A percentile compares a stretch with the other conserved stretches of the same genome.
Evolutionary conservation across 1,284 basidiomycete species (phyloP).

Genomic region (Naganishia albida): DNA sequence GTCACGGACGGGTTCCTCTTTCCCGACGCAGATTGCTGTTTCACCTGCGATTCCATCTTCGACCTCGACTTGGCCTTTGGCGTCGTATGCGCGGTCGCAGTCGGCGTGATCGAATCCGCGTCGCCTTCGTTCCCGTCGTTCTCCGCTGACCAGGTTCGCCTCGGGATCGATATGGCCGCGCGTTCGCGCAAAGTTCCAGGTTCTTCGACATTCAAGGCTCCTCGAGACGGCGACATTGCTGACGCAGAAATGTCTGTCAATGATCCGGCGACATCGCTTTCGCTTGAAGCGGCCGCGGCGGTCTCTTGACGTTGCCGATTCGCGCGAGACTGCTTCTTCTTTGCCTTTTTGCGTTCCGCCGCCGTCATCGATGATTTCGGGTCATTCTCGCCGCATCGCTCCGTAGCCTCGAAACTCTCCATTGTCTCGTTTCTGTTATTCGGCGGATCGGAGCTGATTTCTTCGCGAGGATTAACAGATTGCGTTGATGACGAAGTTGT

Average conservation of each 20-base stretch:
- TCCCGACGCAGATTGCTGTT: neutral
- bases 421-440: neutral
- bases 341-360: slow-evolving; percentile 22
- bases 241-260: neutral
- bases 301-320: slow-evolving; percentile 4
- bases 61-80: slow-evolving; percentile 4
- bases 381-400: too few relatives aligned
- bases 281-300: neutral
- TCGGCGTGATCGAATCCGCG: slow-evolving; percentile 13
- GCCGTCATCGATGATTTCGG: neutral
- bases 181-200: too few relatives aligned
- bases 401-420: neutral
- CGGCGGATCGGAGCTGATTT: neutral
- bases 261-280: slow-evolving; percentile 5
- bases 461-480: neutral
- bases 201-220: neutral
- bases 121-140: slow-evolving; percentile 1
- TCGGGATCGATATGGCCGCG: neutral
- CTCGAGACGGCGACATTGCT: neutral
- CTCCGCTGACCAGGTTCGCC: neutral
- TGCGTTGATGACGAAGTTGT: neutral
- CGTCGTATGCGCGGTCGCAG: slow-evolving; percentile 16
- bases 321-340: slow-evolving; percentile 15
- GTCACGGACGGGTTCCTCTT: neutral
- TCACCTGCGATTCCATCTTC: neutral